These are phyloP conservation scores for Suhomyces panamericanus DNA, from an alignment of 1,139 yeast genomes.

Conservation along the genomic window DNA sequence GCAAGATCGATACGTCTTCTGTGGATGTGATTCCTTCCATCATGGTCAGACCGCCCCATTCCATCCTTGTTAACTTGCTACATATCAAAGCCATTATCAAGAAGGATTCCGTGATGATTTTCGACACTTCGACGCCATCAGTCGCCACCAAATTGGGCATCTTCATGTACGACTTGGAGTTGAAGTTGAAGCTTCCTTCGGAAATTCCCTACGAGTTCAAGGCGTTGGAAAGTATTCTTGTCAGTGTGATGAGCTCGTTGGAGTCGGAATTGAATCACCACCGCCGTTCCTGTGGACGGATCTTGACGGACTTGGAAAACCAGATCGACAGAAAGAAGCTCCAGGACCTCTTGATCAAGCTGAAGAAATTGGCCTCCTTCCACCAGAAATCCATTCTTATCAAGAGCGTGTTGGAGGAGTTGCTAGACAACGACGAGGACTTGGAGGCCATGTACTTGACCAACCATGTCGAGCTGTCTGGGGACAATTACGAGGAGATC, in stretches of 20 bases:
- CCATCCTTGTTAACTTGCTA: constrained; percentile 75
- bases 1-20: constrained; percentile 86
- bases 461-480: constrained; percentile 37
- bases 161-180: constrained; percentile 83
- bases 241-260: constrained; percentile 78
- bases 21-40: constrained; percentile 90
- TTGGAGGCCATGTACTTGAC: constrained; percentile 77
- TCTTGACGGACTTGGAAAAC: constrained; percentile 78
- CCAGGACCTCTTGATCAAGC: constrained; percentile 75
- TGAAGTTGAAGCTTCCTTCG: constrained; percentile 58
- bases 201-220: constrained; percentile 70
- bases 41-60: constrained; percentile 67
- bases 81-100: constrained; percentile 88
- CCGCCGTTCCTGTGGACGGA: constrained; percentile 69
- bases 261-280: constrained; percentile 85
- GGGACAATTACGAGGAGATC: constrained; percentile 64
- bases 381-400: constrained; percentile 82
- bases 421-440: constrained; percentile 87
- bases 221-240: constrained; percentile 84
- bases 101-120: constrained; percentile 76
- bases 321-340: constrained; percentile 82
- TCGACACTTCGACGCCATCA: constrained; percentile 66
- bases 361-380: constrained; percentile 78
- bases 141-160: constrained; percentile 65
- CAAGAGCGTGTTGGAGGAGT: constrained; percentile 81